Evolutionary conservation across 2,329 filamentous ascomycete species (phyloP).

Genomic region (Aspergillus clavatus): DNA sequence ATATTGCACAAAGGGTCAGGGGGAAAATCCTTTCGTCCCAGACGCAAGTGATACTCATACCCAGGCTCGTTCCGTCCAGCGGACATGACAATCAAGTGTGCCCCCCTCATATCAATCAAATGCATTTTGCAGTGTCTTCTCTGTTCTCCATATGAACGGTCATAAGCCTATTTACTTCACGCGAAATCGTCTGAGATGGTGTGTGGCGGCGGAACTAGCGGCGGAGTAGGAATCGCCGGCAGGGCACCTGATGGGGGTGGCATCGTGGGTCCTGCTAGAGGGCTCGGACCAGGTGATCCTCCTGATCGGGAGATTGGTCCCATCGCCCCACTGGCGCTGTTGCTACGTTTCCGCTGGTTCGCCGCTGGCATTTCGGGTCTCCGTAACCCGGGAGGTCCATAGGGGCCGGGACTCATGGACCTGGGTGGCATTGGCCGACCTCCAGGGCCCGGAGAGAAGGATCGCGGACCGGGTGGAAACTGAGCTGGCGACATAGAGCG

Average conservation of each 20-base stretch:
- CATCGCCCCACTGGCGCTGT: constrained; percentile 37
- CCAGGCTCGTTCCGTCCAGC: constrained; percentile 11
- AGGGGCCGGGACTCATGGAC: constrained; percentile 42
- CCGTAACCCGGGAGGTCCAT: constrained; percentile 39
- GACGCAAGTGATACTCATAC: constrained; percentile 12
- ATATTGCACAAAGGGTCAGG: constrained; percentile 6
- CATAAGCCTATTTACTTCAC: constrained; percentile 12
- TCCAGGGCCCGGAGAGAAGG: constrained; percentile 31
- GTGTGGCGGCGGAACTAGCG: constrained; percentile 41
- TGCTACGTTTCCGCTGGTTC: constrained; percentile 39
- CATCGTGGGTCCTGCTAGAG: constrained; percentile 19
- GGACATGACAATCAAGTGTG: constrained; percentile 8
- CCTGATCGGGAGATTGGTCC: constrained; percentile 17
- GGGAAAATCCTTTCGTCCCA: constrained; percentile 19
- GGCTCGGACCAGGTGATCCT: constrained; percentile 23
- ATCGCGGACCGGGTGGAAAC: constrained; percentile 35
- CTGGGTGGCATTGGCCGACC: constrained; percentile 22
- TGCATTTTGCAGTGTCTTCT: neutral
- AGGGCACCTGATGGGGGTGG: constrained; percentile 36
- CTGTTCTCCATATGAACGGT: neutral
- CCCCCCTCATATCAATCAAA: constrained; percentile 3
- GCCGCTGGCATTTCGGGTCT: constrained; percentile 36
- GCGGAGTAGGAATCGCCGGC: constrained; percentile 41
- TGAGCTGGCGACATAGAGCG: constrained; percentile 29
- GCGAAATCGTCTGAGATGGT: constrained; percentile 50